Evolutionary conservation across 257 asterid genomes (phyloP), one percentile per base, ranked within the genome.

Genomic region (Fraxinus excelsior): DNA sequence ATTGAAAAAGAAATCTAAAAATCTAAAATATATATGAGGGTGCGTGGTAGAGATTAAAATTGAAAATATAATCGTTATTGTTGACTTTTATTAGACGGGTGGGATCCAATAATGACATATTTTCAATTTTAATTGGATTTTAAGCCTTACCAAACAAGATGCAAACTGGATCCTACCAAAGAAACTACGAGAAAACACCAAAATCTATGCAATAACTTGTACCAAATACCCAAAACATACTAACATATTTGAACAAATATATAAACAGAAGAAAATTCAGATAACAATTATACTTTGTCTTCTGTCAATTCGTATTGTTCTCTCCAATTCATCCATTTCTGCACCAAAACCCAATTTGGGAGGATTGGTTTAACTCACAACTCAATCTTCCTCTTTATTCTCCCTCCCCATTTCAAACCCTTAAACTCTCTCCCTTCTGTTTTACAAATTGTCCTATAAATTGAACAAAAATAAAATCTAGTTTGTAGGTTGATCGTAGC

Each of bases 341-440:
- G 9, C 46, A 66, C 74, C 79, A 38, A 42, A 44, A 40, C 56
- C 18, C 67, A 60, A 60, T 23, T 60, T 23, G 67, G 82, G 84
- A 23, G 84, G 89, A 76, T 83, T 81, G 73, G 83, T 81, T 81
- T 79, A 76, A 81, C 89, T 70, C 81, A 73, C 79, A 58, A 19
- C 86, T 81, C 78, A 83, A 79, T 76, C 86, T 70, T 76, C 35
- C 51, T 58, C 80, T 28, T 25, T 75, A 69, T 82, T 80, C 86
- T 76, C 74, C 76, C 74, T 78, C 79, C 79, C 44, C 16, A 49
- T 51, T 85, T 74, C 78, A 46, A 80, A 76, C 77, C 38, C 76
- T 80, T 77, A 42, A 67, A n/a, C 69, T 76, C 34, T 77, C 58
- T 19, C 40, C 70, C 34, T 42, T 58, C 29, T 34, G 26, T 53